Base-by-base conservation (phyloP, 306 rosid species). In the Citrullus colocynthis region DNA sequence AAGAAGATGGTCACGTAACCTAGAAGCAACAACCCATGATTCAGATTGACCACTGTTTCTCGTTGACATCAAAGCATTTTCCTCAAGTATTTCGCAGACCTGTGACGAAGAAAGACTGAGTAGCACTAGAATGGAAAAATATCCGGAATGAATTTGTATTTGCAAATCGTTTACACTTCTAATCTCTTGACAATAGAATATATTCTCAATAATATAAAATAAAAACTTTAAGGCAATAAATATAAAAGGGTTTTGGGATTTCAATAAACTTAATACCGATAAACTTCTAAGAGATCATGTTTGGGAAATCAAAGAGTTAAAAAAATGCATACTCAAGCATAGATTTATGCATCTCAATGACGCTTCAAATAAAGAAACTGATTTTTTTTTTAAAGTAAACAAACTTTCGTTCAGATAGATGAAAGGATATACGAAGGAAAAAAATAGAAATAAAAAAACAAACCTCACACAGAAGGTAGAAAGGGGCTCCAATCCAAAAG, bases 31-130 rank as follows among this genome's bases (percentile, higher is more conserved):
- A 76, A 91, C 89, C 98, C 98, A 94, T 58, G 97, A 83, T 85
- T 89, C 98, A 80, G 80, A 73, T 85, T 87, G 90, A 37, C 87
- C 85, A 64, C 85, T 84, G 49, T 13, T 82, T 60, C 86, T 84
- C 82, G 86, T 90, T 69, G 98, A 88, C 70, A 80, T 84, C 85
- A 91, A 55, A 28, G 93, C 97, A 79, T 90, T 91, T 78, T 94
- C 97, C 89, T 90, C 98, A 9, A 94, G 98, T 83, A 89, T 83
- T 83, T 91, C 97, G 77, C 98, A 90, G 48, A 85, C 93, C 98
- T 94, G 82, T 77, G 42, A 80, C 45, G 84, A 83, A 72, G 74
- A 32, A 59, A 79, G 45, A 69, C 62, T 76, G 60, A 62, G 42
- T 14, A 14, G 7, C 74, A 18, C 45, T 24, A 36, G 41, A 66